Evolutionary conservation across 148 eudicot genomes (phyloP), one percentile per base, ranked within the genome.

Genomic region (Persicaria tinctoria): DNA sequence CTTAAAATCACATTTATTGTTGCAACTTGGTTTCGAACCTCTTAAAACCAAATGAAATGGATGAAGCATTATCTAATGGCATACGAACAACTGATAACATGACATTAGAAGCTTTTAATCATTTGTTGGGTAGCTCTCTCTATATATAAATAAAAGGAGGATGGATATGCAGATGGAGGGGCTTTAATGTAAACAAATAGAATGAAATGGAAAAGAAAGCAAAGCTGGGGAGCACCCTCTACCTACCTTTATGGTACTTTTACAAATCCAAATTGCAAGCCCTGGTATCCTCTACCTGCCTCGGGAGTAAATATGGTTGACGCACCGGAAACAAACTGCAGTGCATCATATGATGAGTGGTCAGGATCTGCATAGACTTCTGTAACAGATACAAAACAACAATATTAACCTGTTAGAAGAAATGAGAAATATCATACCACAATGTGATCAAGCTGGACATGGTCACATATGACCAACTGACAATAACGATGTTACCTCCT

Each of bases 311-410:
- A 84, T 73, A 96, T 92, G 55, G 96, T 90, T 75, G 89, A 18
- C 71, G 89, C 86, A 68, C 97, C 99, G 73, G 94, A 95, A 68
- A 87, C 89, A 83, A 95, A 95, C 59, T 79, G 83, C 68, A 95
- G 84, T 17, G 96, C 96, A 70, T 86, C 79, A 51, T 92, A 95
- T 14, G 99, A 90, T 46, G 89, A 80, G 80, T 90, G 83, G 56
- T 77, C 79, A 49, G 94, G 92, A 88, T 95, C 99, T 51, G 99
- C 99, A 82, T 95, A 95, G 73, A 92, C 91, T 84, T 95, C 99
- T 95, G 87, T 70, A 75, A 87, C 63, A 69, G 76, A 70, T 27
- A n/a, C 27, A 70, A 66, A 48, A 2, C 32, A 32, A 70, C 73
- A 46, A 18, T 5, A 17, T 70, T 46, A 11, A 16, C 47, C 17